Evolutionary conservation across 2,329 filamentous ascomycete species (phyloP), one percentile per base, ranked within the genome.

Genomic region (Herpotrichia juniperi): DNA sequence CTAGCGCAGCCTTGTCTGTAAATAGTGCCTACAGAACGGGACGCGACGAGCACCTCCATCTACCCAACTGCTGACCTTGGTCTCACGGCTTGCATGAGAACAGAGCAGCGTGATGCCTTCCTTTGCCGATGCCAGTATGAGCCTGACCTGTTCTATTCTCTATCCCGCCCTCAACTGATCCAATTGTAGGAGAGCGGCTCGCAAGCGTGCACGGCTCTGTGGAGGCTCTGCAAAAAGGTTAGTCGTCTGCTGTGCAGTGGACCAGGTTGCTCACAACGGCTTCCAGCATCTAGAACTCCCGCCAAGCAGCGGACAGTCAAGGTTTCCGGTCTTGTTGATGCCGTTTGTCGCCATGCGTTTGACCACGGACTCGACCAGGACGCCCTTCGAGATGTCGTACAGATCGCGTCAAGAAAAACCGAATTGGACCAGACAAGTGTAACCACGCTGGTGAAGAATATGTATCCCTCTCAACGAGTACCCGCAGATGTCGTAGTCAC

Each of bases 341-440:
- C 76, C 22, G 79, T 92, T 50, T 79, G 82, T 42, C 81, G 82
- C 4, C 76, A 83, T 58, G 84, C 85, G 10, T 91, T 89, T 72
- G 85, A 88, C 55, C 78, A 82, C 51, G 91, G 91, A 7, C 79
- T 94, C 46, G 76, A 85, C 34, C 78, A 82, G 6, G 76, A 81
- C 32, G 79, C 83, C 24, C 79, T 96, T 43, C 76, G 79, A 48
- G 78, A 81, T 47, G 78, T 96, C 26, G 75, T 94, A 58, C 82
- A 87, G 51, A 78, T 93, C 50, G 74, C 91, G 58, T 87, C 87
- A 17, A 78, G 79, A 19, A 86, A 86, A 42, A 89, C 81, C 60
- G 78, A 87, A 60, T 81, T 96, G 19, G 90, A 94, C 69, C 91
- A 94, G 72, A 86, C 86, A 24, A 91, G 86, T 59, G 79, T 88